These are phyloP conservation scores for Endotrypanum monterogeii DNA, from an alignment of 208 protist species.

Conservation along the genomic window DNA sequence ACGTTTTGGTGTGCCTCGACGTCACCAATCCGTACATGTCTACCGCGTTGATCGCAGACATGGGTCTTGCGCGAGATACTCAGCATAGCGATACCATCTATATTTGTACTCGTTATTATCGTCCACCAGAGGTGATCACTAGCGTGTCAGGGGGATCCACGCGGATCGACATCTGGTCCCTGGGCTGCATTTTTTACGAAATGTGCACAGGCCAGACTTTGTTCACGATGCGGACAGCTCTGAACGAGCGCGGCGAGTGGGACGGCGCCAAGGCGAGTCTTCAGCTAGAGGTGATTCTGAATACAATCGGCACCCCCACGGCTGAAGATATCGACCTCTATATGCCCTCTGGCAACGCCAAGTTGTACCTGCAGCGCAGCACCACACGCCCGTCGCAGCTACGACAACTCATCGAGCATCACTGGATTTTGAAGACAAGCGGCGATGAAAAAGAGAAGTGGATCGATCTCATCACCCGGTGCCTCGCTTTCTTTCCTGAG, in stretches of 20 bases:
- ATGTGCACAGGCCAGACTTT: constrained; percentile 92
- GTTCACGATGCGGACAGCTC: constrained; percentile 84
- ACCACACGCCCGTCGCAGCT: constrained; percentile 55
- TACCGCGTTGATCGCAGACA: constrained; percentile 79
- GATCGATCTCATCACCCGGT: constrained; percentile 77
- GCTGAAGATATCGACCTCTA: constrained; percentile 64
- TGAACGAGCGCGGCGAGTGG: constrained; percentile 76
- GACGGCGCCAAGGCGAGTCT: constrained; percentile 73
- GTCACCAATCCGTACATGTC: constrained; percentile 63
- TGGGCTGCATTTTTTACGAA: constrained; percentile 96
- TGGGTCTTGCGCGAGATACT: constrained; percentile 86
- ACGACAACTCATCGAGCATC: constrained; percentile 40
- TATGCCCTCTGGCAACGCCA: constrained; percentile 77
- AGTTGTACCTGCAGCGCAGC: constrained; percentile 79
- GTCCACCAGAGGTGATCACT: constrained; percentile 95
- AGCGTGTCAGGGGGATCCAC: constrained; percentile 68
- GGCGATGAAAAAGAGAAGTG: constrained; percentile 54
- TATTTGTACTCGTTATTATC: constrained; percentile 96
- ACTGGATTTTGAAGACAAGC: constrained; percentile 57
- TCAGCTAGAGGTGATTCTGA: constrained; percentile 85
- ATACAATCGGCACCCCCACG: constrained; percentile 76
- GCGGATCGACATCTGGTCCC: constrained; percentile 92
- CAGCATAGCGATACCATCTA: constrained; percentile 88
- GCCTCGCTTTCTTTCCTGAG: constrained; percentile 83
- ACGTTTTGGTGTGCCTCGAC: constrained; percentile 93